Evolutionary conservation across 106 monocot genomes (phyloP), one percentile per base, ranked within the genome.

Genomic region (Dioscorea dumetorum): DNA sequence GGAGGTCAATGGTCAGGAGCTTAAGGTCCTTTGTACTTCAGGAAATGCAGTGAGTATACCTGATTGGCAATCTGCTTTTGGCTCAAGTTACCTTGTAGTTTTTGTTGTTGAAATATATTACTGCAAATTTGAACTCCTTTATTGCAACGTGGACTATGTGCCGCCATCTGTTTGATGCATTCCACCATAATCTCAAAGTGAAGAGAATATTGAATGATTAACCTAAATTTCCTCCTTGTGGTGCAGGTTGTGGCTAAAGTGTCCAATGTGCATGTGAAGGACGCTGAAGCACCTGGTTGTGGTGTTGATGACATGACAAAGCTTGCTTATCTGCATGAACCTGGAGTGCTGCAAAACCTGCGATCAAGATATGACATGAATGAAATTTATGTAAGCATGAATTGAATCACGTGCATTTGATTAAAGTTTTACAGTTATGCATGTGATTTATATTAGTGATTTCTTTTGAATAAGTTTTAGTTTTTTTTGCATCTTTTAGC

Each of bases 241-340:
- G 20, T 58, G 54, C 57, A 84, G 84, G 80, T 84, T 34, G 51
- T 51, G 12, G 73, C 67, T 48, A 68, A 80, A 62, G 23, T 48
- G 17, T 77, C 80, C 22, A 74, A 50, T 33, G 54, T 77, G 19
- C 74, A 80, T 71, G 70, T 61, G 18, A 84, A 84, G 51, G 84
- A 84, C 70, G 65, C 80, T 56, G 84, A 84, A 67, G 80, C 80
- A 13, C 48, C 74, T 28, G 70, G 77, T 28, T 76, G 80, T 64
- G 84, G 84, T 28, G 80, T 84, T 34, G 84, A 84, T 59, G 84
- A 84, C 66, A 84, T 84, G 84, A 84, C 84, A 74, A 84, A 67
- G 67, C 70, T 84, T 54, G 84, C 84, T 34, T 84, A 84, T 71
- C 63, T 84, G 70, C 84, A 84, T 54, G 84, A 84, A 74, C 84